phyloP scores from a whole-genome alignment of 2,329 filamentous ascomycete species.

The Aulographum hederae region DNA sequence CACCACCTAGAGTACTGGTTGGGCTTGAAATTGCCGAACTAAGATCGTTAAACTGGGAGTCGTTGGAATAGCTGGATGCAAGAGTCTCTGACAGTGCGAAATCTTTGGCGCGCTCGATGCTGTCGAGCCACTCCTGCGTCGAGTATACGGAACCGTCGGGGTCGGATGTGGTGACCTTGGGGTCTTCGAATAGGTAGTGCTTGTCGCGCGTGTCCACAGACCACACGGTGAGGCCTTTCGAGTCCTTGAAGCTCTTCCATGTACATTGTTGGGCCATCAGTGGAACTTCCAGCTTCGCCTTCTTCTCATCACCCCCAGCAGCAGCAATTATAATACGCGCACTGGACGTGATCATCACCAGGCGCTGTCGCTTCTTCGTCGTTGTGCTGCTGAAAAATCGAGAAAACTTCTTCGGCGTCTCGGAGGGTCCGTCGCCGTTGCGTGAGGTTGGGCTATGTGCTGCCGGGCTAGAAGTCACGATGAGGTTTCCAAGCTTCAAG shows the following conservation, averaged over 20 bases:
- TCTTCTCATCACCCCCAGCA: conserved; percentile 87
- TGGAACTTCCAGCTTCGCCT: conserved; percentile 82
- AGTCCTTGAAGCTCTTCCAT: conserved; percentile 66
- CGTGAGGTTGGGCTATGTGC: conserved; percentile 43
- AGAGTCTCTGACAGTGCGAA: conserved; percentile 59
- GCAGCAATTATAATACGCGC: conserved; percentile 80
- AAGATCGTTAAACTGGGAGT: conserved; percentile 24
- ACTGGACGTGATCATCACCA: conserved; percentile 90
- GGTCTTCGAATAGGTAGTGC: conserved; percentile 84
- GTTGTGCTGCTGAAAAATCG: conserved; percentile 85
- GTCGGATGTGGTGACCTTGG: conserved; percentile 51
- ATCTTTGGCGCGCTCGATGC: conserved; percentile 70
- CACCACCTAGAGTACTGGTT: conserved; percentile 50
- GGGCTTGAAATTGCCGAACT: conserved; percentile 51
- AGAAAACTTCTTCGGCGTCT: conserved; percentile 66
- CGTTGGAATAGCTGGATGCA: conserved; percentile 43
- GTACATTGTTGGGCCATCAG: conserved; percentile 55
- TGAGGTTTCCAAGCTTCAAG: conserved; percentile 77
- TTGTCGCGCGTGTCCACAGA: conserved; percentile 79
- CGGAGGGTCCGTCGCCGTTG: conserved; percentile 19
- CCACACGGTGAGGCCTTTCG: conserved; percentile 79
- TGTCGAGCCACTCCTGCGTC: conserved; percentile 84
- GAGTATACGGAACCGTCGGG: conserved; percentile 46
- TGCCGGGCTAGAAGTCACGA: conserved; percentile 64
- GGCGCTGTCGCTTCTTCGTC: conserved; percentile 77